Percentiles rank a stretch among this genome's conserved stretches.
These are phyloP conservation scores for Cryptococcus sp. DNA, from an alignment of 1,284 basidiomycete species.

Conservation along the genomic window DNA sequence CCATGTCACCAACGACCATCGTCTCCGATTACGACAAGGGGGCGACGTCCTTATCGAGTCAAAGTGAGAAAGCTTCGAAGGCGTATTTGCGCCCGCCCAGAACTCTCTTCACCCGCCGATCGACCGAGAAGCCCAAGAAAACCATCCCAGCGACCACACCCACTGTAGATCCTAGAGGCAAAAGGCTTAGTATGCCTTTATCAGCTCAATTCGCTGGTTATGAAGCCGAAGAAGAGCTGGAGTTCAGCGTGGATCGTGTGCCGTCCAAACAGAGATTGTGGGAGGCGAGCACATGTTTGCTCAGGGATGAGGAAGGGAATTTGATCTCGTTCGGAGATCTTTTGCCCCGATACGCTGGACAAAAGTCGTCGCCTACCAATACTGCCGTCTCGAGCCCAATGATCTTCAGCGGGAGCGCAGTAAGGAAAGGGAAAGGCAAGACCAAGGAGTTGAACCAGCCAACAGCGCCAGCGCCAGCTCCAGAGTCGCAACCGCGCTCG, in stretches of 20 bases:
- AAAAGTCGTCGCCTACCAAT: too few relatives aligned
- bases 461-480: too few relatives aligned
- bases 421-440: too few relatives aligned
- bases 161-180: background rate
- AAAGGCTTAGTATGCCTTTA: slow-evolving; percentile 2
- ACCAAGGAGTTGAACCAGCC: too few relatives aligned
- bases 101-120: too few relatives aligned
- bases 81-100: too few relatives aligned
- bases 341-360: slow-evolving; percentile 23
- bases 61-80: too few relatives aligned
- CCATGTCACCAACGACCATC: background rate
- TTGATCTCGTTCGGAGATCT: slow-evolving; percentile 43
- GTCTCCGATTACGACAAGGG: slow-evolving; percentile 2
- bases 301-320: slow-evolving; percentile 43
- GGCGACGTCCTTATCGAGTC: background rate
- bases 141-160: background rate
- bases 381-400: too few relatives aligned
- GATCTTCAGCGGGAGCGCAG: too few relatives aligned
- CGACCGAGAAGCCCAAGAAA: too few relatives aligned
- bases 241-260: slow-evolving; percentile 32
- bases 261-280: slow-evolving; percentile 35
- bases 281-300: slow-evolving; percentile 43
- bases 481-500: too few relatives aligned
- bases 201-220: background rate
- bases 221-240: slow-evolving; percentile 20